Base-by-base conservation (phyloP, 202 grass and related monocot species). In the Alloteropsis angusta region DNA sequence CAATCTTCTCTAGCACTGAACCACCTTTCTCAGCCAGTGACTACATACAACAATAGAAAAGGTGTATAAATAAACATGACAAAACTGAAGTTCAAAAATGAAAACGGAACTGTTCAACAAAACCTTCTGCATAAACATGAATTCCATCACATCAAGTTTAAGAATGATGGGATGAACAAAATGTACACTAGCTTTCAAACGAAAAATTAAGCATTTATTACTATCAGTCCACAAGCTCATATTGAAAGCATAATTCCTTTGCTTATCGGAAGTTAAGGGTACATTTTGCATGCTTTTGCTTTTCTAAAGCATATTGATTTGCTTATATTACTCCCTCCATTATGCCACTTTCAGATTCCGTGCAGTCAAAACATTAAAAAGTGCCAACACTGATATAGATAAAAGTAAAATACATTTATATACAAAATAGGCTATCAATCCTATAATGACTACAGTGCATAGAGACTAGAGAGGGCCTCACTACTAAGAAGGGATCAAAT, bases 11-110 rank as follows among this genome's bases (percentile, higher is more conserved):
- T 74, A 97, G 80, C 68, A 83, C 78, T 65, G 87, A 88, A 72
- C 94, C 91, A 46, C 94, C 94, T 89, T 97, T 94, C 94, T 97
- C 94, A 14, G 94, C 76, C 80, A 97, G 66, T 75, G 89, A 85
- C 94, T 97, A 75, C 68, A 90, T 97, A 75, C 68, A 90, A 68
- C 53, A 73, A 39, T 54, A 86, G 44, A 70, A 71, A 30, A 54
- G 9, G 32, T 49, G 39, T 0, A 5, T 50, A 30, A 30, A n/a
- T 68, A 61, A 80, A 84, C 17, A 72, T 60, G 68, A 8, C 48
- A 65, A 57, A 80, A 69, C 38, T 77, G 44, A 42, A 69, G 61
- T 50, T 45, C 7, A 37, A 79, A 77, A 78, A 15, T 25, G 12
- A 37, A 59, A 14, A 45, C 11, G 52, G 47, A 3, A 45, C 21